Base-by-base conservation (phyloP, 208 protist species). In the Trypanosoma rangeli region DNA sequence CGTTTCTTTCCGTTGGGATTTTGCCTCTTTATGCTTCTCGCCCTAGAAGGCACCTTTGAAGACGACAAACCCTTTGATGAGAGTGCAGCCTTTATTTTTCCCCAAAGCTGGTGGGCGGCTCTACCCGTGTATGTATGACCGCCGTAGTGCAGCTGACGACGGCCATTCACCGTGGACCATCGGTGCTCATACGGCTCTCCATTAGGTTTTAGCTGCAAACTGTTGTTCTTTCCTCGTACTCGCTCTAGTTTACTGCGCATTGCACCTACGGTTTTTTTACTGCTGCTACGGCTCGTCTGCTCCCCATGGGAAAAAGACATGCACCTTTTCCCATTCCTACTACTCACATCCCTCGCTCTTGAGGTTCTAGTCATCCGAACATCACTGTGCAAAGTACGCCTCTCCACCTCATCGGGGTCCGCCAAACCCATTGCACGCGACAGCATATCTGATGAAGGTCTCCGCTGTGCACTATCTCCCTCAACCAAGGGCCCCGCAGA, bases 91-190 rank as follows among this genome's bases (percentile, higher is more conserved):
- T 89, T 89, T 46, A 95, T 75, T 58, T 86, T 69, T 28, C 68
- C 68, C 90, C 90, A 95, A 74, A 93, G 68, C 20, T 66, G 44
- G 74, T 93, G 86, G 24, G 87, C 90, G 18, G 49, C 55, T 12
- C 31, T 73, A 18, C 90, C 90, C 29, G 74, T 86, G 71, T 88
- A 93, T 13, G 78, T 88, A 13, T 44, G 58, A 12, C 83, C 81
- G 54, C 84, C 69, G 76, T 92, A 92, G n/a, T 91, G 80, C 48
- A 93, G 73, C 29, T 73, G 70, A 20, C 90, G 87, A 16, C 83
- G 83, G 7, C 86, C 76, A 28, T 71, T 61, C 20, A 70, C 75
- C 7, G 76, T 90, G 61, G 74, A 90, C 90, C 90, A 95, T 24
- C 77, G 67, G 59, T 86, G 70, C 10, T 81, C 72, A 68, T 73